phyloP scores from a whole-genome alignment of 352 stramenopile genomes.

The Aphanomyces cochlioides region DNA sequence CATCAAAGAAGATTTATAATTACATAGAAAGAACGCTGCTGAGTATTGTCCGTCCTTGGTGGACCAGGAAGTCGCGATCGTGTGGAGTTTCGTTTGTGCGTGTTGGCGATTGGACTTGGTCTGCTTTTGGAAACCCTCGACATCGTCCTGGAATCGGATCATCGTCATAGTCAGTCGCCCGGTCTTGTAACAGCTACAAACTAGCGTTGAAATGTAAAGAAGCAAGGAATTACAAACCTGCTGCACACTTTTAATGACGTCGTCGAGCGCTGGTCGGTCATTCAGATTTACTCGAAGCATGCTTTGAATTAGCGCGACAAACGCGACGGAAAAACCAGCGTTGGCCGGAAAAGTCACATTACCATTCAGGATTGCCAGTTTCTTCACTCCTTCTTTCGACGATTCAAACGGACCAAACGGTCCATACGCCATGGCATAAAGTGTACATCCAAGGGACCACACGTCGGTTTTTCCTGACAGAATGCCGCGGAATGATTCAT shows the following conservation, averaged over 20 bases:
- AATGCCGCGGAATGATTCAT: constrained; percentile 37
- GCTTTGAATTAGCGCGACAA: constrained; percentile 59
- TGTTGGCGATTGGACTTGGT: neutral
- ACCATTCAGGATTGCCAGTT: constrained; percentile 62
- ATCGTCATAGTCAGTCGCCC: too few species aligned
- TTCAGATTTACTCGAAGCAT: constrained; percentile 62
- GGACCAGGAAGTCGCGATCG: neutral
- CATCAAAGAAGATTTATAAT: neutral
- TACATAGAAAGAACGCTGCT: neutral
- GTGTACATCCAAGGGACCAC: constrained; percentile 86
- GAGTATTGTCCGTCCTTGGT: neutral
- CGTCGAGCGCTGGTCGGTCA: constrained; percentile 57
- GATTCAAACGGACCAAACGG: constrained; percentile 88
- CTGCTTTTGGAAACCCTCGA: neutral
- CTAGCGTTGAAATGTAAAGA: too few species aligned
- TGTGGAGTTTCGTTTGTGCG: neutral
- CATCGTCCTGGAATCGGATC: neutral
- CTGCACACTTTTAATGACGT: constrained; percentile 35
- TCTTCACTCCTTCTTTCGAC: constrained; percentile 45
- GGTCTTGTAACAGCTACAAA: too few species aligned
- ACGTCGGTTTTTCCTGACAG: constrained; percentile 80
- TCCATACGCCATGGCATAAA: constrained; percentile 90
- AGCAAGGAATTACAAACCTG: neutral
- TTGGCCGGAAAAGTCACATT: constrained; percentile 52
- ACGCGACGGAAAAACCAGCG: constrained; percentile 40